A percentile compares a stretch with the other conserved stretches of the same genome.
Evolutionary conservation across 257 asterid genomes (phyloP).

Genomic region (Solanum pennellii): DNA sequence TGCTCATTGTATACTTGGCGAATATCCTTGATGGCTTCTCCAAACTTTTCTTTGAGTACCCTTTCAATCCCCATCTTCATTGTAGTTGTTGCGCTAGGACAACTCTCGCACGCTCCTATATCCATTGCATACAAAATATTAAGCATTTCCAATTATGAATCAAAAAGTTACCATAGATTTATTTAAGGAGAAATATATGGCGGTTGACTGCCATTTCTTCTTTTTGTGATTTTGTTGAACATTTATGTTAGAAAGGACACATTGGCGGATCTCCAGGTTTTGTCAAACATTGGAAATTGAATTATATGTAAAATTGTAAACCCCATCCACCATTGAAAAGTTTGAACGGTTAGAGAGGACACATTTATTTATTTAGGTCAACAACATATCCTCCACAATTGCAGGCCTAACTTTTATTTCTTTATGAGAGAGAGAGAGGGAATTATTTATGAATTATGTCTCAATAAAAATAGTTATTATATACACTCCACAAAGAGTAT

Average conservation of each 20-base stretch:
- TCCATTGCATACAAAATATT: not conserved
- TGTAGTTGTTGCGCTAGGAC: slow-evolving; percentile 90
- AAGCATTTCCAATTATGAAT: not conserved
- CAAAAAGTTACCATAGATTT: not conserved
- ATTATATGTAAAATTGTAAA: not conserved
- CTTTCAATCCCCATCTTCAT: slow-evolving; percentile 89
- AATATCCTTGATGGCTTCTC: slow-evolving; percentile 67
- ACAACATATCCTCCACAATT: not conserved
- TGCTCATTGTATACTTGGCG: slow-evolving; percentile 58
- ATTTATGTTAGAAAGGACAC: not conserved
- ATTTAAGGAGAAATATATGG: not conserved
- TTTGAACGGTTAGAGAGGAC: not conserved
- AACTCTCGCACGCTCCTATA: slow-evolving; percentile 77
- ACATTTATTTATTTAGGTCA: not conserved
- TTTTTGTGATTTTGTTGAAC: not conserved
- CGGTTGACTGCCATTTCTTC: not conserved
- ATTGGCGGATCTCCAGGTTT: not conserved
- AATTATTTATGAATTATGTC: not conserved
- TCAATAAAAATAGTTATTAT: not conserved
- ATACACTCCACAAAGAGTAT: not conserved
- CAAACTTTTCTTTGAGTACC: slow-evolving; percentile 84
- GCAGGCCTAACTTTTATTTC: not conserved
- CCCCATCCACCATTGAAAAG: not conserved
- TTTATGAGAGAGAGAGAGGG: not conserved
- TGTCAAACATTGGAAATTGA: not conserved